Conservation (phyloP, 2,329 filamentous ascomycete genomes). For the Rhytidhysteron rufulum region DNA sequence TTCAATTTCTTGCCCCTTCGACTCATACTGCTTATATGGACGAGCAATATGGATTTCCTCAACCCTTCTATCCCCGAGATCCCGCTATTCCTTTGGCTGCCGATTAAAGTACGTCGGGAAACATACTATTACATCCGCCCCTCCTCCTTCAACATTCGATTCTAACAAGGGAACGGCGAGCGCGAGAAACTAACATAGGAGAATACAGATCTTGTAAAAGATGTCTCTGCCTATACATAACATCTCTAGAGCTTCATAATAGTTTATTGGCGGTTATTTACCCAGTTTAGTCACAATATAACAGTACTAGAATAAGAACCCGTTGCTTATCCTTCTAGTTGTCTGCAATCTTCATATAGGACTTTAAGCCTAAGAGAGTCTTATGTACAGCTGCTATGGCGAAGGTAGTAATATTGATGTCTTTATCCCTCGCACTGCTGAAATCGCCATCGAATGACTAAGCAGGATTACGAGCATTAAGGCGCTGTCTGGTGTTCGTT, state of each 20-base stretch:
- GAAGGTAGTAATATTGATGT: too few species aligned
- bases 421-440: too few species aligned
- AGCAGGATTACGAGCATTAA: too few species aligned
- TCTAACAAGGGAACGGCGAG: slow-evolving; percentile 6
- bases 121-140: slow-evolving; percentile 43
- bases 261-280: slow-evolving; percentile 13
- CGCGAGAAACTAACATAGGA: slow-evolving; percentile 55
- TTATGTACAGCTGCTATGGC: slow-evolving; percentile 60
- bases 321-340: slow-evolving; percentile 49
- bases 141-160: slow-evolving; percentile 28
- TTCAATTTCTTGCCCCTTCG: neutral
- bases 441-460: too few species aligned
- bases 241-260: slow-evolving; percentile 74
- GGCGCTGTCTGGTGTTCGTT: too few species aligned
- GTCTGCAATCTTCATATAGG: slow-evolving; percentile 30
- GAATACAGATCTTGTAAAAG: slow-evolving; percentile 83
- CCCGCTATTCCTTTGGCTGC: slow-evolving; percentile 34
- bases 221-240: slow-evolving; percentile 92
- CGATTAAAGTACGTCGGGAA: slow-evolving; percentile 42
- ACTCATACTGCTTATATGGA: neutral
- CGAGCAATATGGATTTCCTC: slow-evolving; percentile 11
- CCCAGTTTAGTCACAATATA: neutral
- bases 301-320: slow-evolving; percentile 68
- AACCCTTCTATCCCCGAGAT: neutral
- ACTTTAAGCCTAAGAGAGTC: slow-evolving; percentile 44